These are phyloP conservation scores for Vitis riparia DNA, from an alignment of 164 flowering plant genomes.

Conservation along the genomic window DNA sequence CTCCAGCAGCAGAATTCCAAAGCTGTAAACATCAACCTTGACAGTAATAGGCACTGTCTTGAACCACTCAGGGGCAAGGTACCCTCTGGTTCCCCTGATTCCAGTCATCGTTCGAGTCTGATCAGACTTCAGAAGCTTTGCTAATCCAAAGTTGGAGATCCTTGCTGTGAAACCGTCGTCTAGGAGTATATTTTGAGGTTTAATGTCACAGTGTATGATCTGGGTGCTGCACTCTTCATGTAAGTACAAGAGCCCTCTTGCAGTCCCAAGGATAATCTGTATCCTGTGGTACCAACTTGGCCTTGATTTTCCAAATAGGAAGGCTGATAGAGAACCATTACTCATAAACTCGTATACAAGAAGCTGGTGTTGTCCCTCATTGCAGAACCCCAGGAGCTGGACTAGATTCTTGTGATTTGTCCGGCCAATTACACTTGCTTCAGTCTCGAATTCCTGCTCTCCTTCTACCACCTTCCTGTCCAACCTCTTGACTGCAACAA, in stretches of 20 bases:
- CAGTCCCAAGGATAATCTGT: conserved; percentile 9
- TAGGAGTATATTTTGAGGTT: conserved; percentile 26
- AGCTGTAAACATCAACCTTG: conserved; percentile 30
- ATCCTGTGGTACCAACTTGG: conserved; percentile 19
- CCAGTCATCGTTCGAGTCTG: conserved; percentile 20
- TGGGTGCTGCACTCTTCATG: conserved; percentile 28
- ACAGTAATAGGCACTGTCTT: conserved; percentile 18
- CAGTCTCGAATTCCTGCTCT: conserved; percentile 29
- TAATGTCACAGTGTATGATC: conserved; percentile 27
- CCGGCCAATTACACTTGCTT: conserved; percentile 20
- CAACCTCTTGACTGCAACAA: conserved; percentile 29
- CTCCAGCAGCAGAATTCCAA: conserved; percentile 29
- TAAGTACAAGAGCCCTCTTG: conserved; percentile 20
- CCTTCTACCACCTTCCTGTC: conserved; percentile 14
- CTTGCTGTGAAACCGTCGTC: conserved; percentile 13
- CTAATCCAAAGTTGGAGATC: conserved; percentile 17
- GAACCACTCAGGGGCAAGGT: conserved; percentile 28
- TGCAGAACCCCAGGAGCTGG: conserved; percentile 27
- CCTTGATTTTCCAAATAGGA: conserved; percentile 9
- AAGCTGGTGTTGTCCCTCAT: conserved; percentile 23
- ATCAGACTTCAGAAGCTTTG: conserved; percentile 18
- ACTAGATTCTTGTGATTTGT: conserved; percentile 31
- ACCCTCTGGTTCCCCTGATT: conserved; percentile 24
- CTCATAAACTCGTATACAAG: conserved; percentile 22
- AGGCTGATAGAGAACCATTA: conserved; percentile 18